Base-by-base conservation (phyloP, 805 yeast genomes). In the Priceomyces castillae region DNA sequence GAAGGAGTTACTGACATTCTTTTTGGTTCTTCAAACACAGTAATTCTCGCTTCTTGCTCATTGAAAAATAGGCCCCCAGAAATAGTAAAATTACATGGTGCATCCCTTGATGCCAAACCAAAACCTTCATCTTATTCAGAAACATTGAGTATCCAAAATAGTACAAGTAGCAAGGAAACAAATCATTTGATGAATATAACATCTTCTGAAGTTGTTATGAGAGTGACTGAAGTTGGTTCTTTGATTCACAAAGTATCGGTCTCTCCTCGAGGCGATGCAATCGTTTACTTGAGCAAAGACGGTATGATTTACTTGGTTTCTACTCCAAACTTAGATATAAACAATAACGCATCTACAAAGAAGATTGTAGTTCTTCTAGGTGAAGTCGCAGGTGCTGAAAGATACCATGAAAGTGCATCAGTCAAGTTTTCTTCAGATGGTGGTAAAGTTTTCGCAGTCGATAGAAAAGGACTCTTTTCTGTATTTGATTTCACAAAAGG, bases 401-500 rank as follows among this genome's bases (percentile, higher is more conserved):
- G 89, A 39, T 77, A 74, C 31, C 70, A 80, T 28, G 94, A 86
- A 59, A 77, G 90, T n/a, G 97, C 97, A 0, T 73, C 90, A 1
- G 60, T 90, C 47, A 65, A 75, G 40, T 90, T 88, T 57, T 84
- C 90, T 28, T 74, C 80, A 7, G 88, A 86, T 57, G 97, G 98
- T 0, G 90, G 90, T 38, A 81, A 81, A 48, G 68, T 90, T 15
- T 83, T 80, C 52, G 75, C 81, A 3, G 74, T 89, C 12, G 98
- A 90, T 61, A 69, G 97, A 33, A 87, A 86, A 54, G 97, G 97
- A 0, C 62, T 80, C 0, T 65, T 90, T 37, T 82, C 82, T 48
- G 78, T 90, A 25, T 87, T 86, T 52, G 97, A 90, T 64, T 90
- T 90, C 65, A 86, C 94, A 11, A 90, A 89, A 41, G 96, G 95